A percentile compares a stretch with the other conserved stretches of the same genome.
These are phyloP conservation scores for Diaporthe citri DNA, from an alignment of 2,329 filamentous ascomycete species.

Conservation along the genomic window DNA sequence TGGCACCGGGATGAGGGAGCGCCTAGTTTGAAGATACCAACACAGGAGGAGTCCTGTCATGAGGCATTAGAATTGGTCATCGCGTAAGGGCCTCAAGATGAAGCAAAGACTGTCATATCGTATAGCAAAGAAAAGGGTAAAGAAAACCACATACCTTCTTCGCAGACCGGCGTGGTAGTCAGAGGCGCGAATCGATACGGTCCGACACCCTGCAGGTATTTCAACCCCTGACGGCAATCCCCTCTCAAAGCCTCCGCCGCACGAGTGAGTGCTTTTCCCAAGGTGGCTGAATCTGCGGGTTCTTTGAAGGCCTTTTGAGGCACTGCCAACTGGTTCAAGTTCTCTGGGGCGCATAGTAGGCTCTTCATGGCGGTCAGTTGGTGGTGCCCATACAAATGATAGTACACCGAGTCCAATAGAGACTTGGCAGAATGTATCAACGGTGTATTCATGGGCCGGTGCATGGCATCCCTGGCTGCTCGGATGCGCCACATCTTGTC, in stretches of 20 bases:
- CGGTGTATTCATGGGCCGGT: not conserved
- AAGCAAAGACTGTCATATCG: too few relatives aligned
- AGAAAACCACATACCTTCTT: not conserved
- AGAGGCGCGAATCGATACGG: not conserved
- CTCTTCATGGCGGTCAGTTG: not conserved
- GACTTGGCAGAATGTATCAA: not conserved
- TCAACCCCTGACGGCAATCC: not conserved
- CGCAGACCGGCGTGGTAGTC: not conserved
- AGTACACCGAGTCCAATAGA: not conserved
- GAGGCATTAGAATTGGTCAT: not conserved
- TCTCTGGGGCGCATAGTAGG: not conserved
- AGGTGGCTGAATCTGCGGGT: not conserved
- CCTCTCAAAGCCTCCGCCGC: not conserved
- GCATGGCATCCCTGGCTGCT: not conserved
- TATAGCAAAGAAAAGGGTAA: not conserved
- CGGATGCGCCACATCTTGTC: not conserved
- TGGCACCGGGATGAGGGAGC: not conserved
- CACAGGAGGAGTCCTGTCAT: not conserved
- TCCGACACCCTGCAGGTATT: not conserved
- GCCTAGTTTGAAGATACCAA: not conserved
- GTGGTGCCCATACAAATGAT: not conserved
- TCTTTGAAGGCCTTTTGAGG: not conserved
- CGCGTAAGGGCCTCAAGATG: rapidly evolving
- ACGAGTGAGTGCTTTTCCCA: not conserved
- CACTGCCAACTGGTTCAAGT: rapidly evolving